Conservation (phyloP, 371 early-diverging fungal species). For the Haplosporangium sp. region DNA sequence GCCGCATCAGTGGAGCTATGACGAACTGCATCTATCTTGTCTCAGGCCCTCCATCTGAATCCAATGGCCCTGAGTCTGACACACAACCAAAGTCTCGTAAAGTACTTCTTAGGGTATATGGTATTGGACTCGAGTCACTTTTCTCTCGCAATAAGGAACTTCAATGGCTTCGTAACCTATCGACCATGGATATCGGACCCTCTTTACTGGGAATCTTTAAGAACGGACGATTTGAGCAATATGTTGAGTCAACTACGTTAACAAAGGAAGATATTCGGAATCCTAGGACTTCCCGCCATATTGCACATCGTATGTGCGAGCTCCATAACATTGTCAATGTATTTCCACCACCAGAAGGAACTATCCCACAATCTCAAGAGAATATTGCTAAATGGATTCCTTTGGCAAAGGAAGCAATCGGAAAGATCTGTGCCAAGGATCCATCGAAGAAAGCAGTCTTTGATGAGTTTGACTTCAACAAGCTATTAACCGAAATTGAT, state of each 20-base stretch:
- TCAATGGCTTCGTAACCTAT: conserved; percentile 79
- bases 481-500: conserved; percentile 62
- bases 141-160: conserved; percentile 84
- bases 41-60: too few relatives aligned
- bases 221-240: conserved; percentile 92
- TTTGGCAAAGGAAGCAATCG: conserved; percentile 55
- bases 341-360: conserved; percentile 64
- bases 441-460: conserved; percentile 36
- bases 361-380: conserved; percentile 71
- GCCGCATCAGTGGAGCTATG: conserved; percentile 86
- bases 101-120: conserved; percentile 82
- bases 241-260: conserved; percentile 80
- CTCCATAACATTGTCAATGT: conserved; percentile 78
- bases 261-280: conserved; percentile 75
- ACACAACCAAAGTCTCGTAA: conserved; percentile 51
- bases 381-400: conserved; percentile 77
- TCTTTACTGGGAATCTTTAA: conserved; percentile 83
- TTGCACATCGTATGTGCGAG: conserved; percentile 80
- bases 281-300: conserved; percentile 72
- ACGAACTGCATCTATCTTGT: conserved; percentile 85
- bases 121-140: conserved; percentile 81
- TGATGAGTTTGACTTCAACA: conserved; percentile 59
- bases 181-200: conserved; percentile 81
- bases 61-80: neutral
- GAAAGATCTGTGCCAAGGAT: conserved; percentile 49